Evolutionary conservation across 2,329 filamentous ascomycete genomes (phyloP).

Genomic region (Lachnellula cervina): DNA sequence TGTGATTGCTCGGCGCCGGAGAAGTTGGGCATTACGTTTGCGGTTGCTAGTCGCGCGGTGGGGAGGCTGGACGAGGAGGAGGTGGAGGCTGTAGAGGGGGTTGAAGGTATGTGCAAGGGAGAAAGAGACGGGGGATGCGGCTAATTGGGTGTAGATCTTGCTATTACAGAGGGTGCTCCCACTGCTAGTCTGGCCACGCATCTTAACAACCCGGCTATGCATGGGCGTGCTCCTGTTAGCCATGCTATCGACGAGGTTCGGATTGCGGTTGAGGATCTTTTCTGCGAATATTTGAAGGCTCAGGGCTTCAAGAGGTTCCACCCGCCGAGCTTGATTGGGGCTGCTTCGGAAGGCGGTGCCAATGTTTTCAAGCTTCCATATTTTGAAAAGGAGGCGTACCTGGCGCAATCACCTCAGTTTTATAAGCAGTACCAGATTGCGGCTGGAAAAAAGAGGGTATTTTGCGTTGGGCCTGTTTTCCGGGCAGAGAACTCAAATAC

Average conservation of each 20-base stretch:
- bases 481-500: conserved; percentile 84
- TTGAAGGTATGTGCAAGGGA: conserved; percentile 32
- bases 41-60: conserved; percentile 49
- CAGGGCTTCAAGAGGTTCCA: conserved; percentile 79
- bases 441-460: conserved; percentile 71
- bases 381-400: conserved; percentile 76
- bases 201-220: conserved; percentile 88
- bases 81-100: conserved; percentile 39
- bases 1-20: conserved; percentile 61
- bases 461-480: conserved; percentile 76
- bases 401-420: conserved; percentile 78
- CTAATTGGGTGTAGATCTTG: conserved; percentile 30
- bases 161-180: conserved; percentile 50
- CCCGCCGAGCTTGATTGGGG: conserved; percentile 82
- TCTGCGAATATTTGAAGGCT: conserved; percentile 72
- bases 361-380: conserved; percentile 90
- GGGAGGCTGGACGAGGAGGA: conserved; percentile 54
- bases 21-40: conserved; percentile 54
- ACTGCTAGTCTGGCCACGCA: conserved; percentile 53
- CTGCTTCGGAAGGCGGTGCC: conserved; percentile 86
- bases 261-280: conserved; percentile 49
- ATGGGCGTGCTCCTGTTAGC: conserved; percentile 86
- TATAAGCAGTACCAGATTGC: conserved; percentile 87
- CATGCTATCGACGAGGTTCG: conserved; percentile 66
- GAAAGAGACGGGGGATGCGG: neutral